Percentiles rank a stretch among this genome's conserved stretches.
Conservation (phyloP, 2,329 filamentous ascomycete species). For the Trichoderma sp. region DNA sequence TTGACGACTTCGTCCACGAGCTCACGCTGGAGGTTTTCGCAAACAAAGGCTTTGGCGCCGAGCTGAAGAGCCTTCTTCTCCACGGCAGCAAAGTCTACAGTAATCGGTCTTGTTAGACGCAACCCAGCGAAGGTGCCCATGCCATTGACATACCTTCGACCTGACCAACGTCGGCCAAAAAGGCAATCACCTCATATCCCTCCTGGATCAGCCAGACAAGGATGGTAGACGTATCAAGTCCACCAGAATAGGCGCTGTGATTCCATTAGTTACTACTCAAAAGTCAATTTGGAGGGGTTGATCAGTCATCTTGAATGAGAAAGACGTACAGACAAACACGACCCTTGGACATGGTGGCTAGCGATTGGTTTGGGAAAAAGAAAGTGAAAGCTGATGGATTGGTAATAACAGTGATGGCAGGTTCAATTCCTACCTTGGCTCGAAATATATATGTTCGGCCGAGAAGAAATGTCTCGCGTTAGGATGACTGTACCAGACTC, state of each 20-base stretch:
- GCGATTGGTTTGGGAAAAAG: not conserved
- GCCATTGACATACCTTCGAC: conserved; percentile 46
- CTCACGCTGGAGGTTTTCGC: conserved; percentile 60
- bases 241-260: not conserved
- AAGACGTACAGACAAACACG: conserved; percentile 17
- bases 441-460: not conserved
- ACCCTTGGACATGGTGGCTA: conserved; percentile 13
- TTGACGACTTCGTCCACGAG: conserved; percentile 77
- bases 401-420: not conserved
- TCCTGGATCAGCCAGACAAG: conserved; percentile 40
- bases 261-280: not conserved
- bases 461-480: not conserved
- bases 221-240: conserved; percentile 46
- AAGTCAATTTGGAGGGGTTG: not conserved
- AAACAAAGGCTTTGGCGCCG: conserved; percentile 44
- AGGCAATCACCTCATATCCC: conserved; percentile 31
- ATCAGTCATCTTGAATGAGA: not conserved
- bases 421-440: not conserved
- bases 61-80: conserved; percentile 62
- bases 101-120: too few species aligned
- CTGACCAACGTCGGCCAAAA: conserved; percentile 62
- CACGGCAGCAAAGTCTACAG: conserved; percentile 62
- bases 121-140: too few species aligned
- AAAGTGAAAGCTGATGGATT: not conserved
- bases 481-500: not conserved